A percentile compares a stretch with the other conserved stretches of the same genome.
phyloP scores from a whole-genome alignment of 352 stramenopile species.

The Lagenidium sp. region DNA sequence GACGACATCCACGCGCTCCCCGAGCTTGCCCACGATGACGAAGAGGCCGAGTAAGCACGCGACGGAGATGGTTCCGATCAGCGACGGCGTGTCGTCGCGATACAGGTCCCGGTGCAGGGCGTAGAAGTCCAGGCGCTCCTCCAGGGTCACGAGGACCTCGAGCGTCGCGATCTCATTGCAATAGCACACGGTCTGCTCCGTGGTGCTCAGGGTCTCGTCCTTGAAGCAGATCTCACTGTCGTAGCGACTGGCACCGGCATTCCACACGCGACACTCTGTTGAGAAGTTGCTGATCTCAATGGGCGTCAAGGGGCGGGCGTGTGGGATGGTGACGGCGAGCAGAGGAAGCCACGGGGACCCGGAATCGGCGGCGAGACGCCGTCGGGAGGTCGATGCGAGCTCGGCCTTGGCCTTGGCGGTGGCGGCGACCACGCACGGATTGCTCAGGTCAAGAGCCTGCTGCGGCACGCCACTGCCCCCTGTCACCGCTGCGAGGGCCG shows the following conservation, averaged over 20 bases:
- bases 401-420: slow-evolving; percentile 5
- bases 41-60: slow-evolving; percentile 31
- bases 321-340: slow-evolving; percentile 35
- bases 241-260: slow-evolving; percentile 21
- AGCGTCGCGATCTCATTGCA: slow-evolving; percentile 31
- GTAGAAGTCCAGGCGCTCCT: slow-evolving; percentile 61
- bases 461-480: slow-evolving; percentile 14
- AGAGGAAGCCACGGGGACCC: slow-evolving; percentile 26
- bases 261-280: slow-evolving; percentile 49
- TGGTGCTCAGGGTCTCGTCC: slow-evolving; percentile 28
- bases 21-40: slow-evolving; percentile 16
- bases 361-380: slow-evolving; percentile 1
- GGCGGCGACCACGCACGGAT: slow-evolving; percentile 22
- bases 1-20: slow-evolving; percentile 20
- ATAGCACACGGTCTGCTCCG: slow-evolving; percentile 38
- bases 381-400: slow-evolving; percentile 6
- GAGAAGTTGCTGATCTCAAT: slow-evolving; percentile 54
- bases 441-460: slow-evolving; percentile 23
- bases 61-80: slow-evolving; percentile 28
- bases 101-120: slow-evolving; percentile 41
- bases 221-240: slow-evolving; percentile 51
- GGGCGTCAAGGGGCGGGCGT: slow-evolving; percentile 23
- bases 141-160: slow-evolving; percentile 51
- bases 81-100: slow-evolving; percentile 44
- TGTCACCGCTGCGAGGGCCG: slow-evolving; percentile 13